These are phyloP conservation scores for Capsella rubella DNA, from an alignment of 441 rosid species.

Conservation along the genomic window DNA sequence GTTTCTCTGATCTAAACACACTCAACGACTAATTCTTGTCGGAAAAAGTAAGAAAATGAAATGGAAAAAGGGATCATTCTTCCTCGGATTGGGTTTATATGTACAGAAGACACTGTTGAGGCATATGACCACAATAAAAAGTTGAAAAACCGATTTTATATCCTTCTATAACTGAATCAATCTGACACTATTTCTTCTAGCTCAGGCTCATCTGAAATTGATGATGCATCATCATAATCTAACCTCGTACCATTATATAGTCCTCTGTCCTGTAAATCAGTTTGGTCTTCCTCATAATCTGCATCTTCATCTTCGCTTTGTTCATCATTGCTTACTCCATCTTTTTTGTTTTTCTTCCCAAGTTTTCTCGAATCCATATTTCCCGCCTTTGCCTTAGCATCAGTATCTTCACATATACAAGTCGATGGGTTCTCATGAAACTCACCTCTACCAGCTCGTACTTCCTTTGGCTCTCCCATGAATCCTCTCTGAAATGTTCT, in stretches of 20 bases:
- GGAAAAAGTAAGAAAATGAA: conserved; percentile 24
- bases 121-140: conserved; percentile 23
- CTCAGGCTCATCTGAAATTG: conserved; percentile 69
- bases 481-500: conserved; percentile 82
- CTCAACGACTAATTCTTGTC: conserved; percentile 26
- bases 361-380: conserved; percentile 52
- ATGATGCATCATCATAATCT: conserved; percentile 66
- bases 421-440: conserved; percentile 95
- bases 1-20: conserved; percentile 25
- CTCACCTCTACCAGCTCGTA: conserved; percentile 93
- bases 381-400: conserved; percentile 51
- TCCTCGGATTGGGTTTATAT: conserved; percentile 32
- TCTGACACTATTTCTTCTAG: conserved; percentile 87
- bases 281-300: conserved; percentile 60
- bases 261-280: conserved; percentile 51
- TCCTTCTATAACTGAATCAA: conserved; percentile 34
- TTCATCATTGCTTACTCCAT: conserved; percentile 48
- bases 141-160: conserved; percentile 2
- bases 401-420: conserved; percentile 82
- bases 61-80: neutral
- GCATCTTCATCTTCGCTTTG: conserved; percentile 55
- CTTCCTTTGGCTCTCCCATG: conserved; percentile 98
- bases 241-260: conserved; percentile 53
- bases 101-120: conserved; percentile 37
- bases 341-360: conserved; percentile 53